Percentiles rank a stretch among this genome's conserved stretches.
phyloP scores from a whole-genome alignment of 768 basidiomycete genomes.

The Pulveroboletus ravenelii region DNA sequence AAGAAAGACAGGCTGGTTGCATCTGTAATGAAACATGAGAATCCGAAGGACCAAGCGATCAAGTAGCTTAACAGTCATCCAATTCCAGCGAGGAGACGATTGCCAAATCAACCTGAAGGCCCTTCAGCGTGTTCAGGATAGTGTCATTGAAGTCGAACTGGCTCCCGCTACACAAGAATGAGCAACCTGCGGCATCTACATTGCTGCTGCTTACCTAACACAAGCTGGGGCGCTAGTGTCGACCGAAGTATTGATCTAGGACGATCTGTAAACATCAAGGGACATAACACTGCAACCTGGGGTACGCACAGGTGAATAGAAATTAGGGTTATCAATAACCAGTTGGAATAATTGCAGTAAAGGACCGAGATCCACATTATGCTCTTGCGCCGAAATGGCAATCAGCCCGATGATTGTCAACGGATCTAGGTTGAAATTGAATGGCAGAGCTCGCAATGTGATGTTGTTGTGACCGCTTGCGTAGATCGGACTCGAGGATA shows the following conservation, averaged over 20 bases:
- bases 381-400: too few relatives aligned
- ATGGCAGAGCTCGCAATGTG: constrained; percentile 52
- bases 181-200: not conserved
- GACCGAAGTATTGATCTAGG: constrained; percentile 52
- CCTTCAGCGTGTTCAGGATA: constrained; percentile 56
- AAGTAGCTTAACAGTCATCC: constrained; percentile 57
- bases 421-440: constrained; percentile 63
- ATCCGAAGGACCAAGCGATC: not conserved
- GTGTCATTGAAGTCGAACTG: constrained; percentile 60
- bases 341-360: constrained; percentile 51
- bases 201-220: constrained; percentile 41
- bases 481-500: constrained; percentile 53
- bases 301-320: constrained; percentile 44
- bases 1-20: constrained; percentile 53
- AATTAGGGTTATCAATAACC: constrained; percentile 45
- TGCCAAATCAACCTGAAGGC: constrained; percentile 53
- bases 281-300: not conserved
- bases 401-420: constrained; percentile 55
- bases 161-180: constrained; percentile 43
- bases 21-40: constrained; percentile 33
- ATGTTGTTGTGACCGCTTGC: constrained; percentile 55
- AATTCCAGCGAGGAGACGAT: constrained; percentile 51
- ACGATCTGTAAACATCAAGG: not conserved
- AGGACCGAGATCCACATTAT: constrained; percentile 59
- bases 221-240: constrained; percentile 52